Evolutionary conservation across 805 yeast genomes (phyloP).

Genomic region (Vanderwaltozyma polyspora): DNA sequence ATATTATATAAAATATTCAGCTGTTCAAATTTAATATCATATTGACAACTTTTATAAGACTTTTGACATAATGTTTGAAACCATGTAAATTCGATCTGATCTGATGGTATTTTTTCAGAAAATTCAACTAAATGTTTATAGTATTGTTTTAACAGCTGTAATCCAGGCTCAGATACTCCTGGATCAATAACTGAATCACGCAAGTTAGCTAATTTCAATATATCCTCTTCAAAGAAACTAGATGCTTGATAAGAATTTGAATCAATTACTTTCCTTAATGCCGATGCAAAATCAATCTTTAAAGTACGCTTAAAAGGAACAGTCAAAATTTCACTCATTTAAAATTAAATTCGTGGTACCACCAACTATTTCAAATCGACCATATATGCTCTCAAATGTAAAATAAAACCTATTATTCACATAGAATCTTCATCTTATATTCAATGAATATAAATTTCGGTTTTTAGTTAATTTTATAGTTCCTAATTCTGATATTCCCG

Average conservation of each 20-base stretch:
- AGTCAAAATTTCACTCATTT: constrained; percentile 33
- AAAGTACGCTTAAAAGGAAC: constrained; percentile 42
- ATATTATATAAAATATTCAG: constrained; percentile 56
- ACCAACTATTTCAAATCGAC: no score
- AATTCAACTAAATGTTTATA: constrained; percentile 35
- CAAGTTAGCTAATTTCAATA: constrained; percentile 33
- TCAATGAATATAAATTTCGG: no score
- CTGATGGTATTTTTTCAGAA: constrained; percentile 50
- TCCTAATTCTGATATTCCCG: no score
- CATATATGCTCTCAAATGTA: no score
- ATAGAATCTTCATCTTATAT: neutral
- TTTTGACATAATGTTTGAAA: constrained; percentile 52
- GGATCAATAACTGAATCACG: constrained; percentile 34
- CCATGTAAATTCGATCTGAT: constrained; percentile 60
- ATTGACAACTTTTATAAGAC: constrained; percentile 35
- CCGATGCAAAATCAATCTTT: constrained; percentile 31
- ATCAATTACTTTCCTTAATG: constrained; percentile 35
- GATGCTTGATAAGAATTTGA: constrained; percentile 37
- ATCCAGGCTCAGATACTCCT: constrained; percentile 28
- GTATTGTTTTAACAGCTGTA: constrained; percentile 35
- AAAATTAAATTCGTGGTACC: neutral
- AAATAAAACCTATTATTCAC: neutral
- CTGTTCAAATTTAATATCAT: constrained; percentile 49
- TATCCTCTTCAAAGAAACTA: constrained; percentile 31
- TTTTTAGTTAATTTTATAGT: no score